These are phyloP conservation scores for Paxillus involutus DNA, from an alignment of 768 basidiomycete species.

Conservation along the genomic window DNA sequence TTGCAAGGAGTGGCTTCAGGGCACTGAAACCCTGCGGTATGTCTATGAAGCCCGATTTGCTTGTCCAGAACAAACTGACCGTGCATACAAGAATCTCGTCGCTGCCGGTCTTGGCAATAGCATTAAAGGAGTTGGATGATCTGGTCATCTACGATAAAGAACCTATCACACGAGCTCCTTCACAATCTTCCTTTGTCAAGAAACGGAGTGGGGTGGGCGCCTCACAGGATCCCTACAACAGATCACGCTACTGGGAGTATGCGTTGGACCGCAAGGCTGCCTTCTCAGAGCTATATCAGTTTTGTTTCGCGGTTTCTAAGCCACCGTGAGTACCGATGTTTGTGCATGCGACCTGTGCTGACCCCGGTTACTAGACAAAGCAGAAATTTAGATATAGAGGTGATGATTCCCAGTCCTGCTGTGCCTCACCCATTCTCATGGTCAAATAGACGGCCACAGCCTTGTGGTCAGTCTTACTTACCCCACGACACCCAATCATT, in stretches of 20 bases:
- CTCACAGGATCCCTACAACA: slow-evolving; percentile 53
- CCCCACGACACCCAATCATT: slow-evolving; percentile 66
- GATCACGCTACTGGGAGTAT: slow-evolving; percentile 48
- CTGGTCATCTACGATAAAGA: slow-evolving; percentile 53
- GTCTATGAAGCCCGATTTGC: slow-evolving; percentile 14
- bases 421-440: not conserved
- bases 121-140: slow-evolving; percentile 60
- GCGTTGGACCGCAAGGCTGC: slow-evolving; percentile 47
- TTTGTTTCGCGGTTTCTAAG: slow-evolving; percentile 71
- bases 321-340: slow-evolving; percentile 53
- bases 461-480: slow-evolving; percentile 74
- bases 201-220: slow-evolving; percentile 23
- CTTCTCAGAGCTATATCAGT: slow-evolving; percentile 67
- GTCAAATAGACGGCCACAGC: slow-evolving; percentile 60
- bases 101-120: slow-evolving; percentile 45
- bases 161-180: slow-evolving; percentile 28
- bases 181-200: slow-evolving; percentile 26
- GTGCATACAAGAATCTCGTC: slow-evolving; percentile 46
- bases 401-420: slow-evolving; percentile 27
- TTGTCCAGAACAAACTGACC: slow-evolving; percentile 1
- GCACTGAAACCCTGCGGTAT: slow-evolving; percentile 46
- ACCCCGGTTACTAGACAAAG: slow-evolving; percentile 47
- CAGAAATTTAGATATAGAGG: slow-evolving; percentile 82
- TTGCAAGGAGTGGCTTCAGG: slow-evolving; percentile 68
- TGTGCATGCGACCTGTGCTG: not conserved